Conservation (phyloP, 2,329 filamentous ascomycete genomes). For the Fusarium nodosum region DNA sequence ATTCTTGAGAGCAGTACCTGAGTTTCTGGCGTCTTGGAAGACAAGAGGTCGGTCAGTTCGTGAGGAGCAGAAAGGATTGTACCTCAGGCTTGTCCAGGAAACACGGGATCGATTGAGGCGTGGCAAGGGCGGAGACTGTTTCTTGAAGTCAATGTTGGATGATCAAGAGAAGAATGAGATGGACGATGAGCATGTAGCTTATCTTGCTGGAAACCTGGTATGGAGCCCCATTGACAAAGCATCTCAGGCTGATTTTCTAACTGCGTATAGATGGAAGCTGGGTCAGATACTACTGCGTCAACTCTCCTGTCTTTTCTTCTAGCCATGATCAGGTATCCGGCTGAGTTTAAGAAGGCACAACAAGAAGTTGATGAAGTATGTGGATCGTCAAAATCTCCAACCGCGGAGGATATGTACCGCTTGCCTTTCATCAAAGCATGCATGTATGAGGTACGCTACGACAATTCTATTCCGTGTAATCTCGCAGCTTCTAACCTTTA, state of each 20-base stretch:
- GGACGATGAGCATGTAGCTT: constrained; percentile 16
- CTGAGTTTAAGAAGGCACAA: constrained; percentile 37
- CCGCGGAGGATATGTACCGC: constrained; percentile 44
- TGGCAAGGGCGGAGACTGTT: constrained; percentile 17
- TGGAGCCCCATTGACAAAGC: not conserved
- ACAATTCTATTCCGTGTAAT: not conserved
- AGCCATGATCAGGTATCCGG: constrained; percentile 41
- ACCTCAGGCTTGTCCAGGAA: constrained; percentile 11
- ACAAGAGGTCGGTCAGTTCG: constrained; percentile 37
- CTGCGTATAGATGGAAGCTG: constrained; percentile 43
- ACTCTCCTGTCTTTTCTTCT: constrained; percentile 41
- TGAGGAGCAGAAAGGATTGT: constrained; percentile 41
- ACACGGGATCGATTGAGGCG: constrained; percentile 5
- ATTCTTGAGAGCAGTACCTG: constrained; percentile 40
- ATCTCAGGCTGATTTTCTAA: not conserved
- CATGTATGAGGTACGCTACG: constrained; percentile 40
- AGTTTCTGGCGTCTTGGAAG: constrained; percentile 44
- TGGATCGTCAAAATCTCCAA: constrained; percentile 46
- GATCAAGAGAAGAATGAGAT: constrained; percentile 7
- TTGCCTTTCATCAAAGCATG: constrained; percentile 48
- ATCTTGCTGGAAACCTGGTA: constrained; percentile 9
- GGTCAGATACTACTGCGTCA: constrained; percentile 46
- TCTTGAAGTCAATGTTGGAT: constrained; percentile 5
- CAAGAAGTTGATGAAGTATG: constrained; percentile 44
- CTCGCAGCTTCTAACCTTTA: not conserved